Base-by-base conservation (phyloP, 148 eudicot genomes). In the Mesembryanthemum crystallinum region DNA sequence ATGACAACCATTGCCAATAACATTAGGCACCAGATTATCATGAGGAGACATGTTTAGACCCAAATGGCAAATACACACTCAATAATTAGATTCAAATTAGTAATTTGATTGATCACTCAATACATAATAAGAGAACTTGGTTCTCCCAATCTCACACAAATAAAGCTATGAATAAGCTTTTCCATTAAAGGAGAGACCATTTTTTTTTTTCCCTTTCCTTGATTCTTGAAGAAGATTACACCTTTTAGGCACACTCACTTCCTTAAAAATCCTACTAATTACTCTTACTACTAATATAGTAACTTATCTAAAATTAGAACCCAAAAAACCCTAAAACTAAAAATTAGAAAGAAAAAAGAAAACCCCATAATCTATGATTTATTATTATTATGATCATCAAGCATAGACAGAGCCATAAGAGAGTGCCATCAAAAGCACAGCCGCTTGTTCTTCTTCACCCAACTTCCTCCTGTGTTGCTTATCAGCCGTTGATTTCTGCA, bases 381-480 rank as follows among this genome's bases (percentile, higher is more conserved):
- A n/a, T n/a, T n/a, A n/a, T n/a, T n/a, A n/a, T 10, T 7, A 21
- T 42, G 15, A 24, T 27, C 35, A 1, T 63, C 77, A 93, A 75
- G 91, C 92, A 84, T 82, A 89, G 67, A 91, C 87, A 64, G 97
- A 86, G 24, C 94, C 94, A 82, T 86, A 87, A 71, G 98, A 91
- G 20, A 93, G 80, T 28, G 94, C 91, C 96, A 93, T 89, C 78
- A 93, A 87, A 3, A 91, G 80, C 63, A 91, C 79, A 37, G 98
- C 98, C 29, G 98, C 98, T 83, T 89, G 94, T 65, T 93, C 98
- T 55, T 82, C 96, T 67, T 93, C 98, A 0, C 96, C 94, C 61
- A 88, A 27, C 76, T 86, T 90, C 75, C 88, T 67, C 72, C 90
- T 60, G 1, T 27, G 55, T 20, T 39, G 76, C 70, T 81, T 85